Evolutionary conservation across 2,329 filamentous ascomycete genomes (phyloP).

Genomic region (Aspergillus candidus): DNA sequence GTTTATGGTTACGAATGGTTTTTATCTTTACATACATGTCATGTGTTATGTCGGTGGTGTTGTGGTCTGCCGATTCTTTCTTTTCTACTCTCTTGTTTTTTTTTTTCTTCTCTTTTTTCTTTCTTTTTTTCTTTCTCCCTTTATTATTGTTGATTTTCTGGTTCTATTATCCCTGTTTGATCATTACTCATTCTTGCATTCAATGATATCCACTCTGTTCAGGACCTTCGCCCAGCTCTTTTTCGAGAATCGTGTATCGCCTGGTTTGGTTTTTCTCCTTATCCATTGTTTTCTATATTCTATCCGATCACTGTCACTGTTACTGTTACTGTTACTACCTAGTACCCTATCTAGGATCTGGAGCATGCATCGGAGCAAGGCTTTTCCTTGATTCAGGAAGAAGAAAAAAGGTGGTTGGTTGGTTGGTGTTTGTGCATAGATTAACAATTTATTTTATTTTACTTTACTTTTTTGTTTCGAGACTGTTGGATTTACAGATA

Average conservation of each 20-base stretch:
- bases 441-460: no score
- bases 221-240: slow-evolving; percentile 6
- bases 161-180: slow-evolving; percentile 5
- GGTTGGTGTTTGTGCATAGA: no score
- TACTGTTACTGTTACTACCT: no score
- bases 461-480: no score
- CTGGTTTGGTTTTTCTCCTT: slow-evolving; percentile 1
- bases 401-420: no score
- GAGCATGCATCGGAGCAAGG: no score
- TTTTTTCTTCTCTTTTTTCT: slow-evolving; percentile 5
- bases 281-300: not conserved
- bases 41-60: slow-evolving; percentile 7
- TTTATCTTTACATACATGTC: slow-evolving; percentile 6
- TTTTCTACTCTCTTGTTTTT: slow-evolving; percentile 2
- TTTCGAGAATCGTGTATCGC: not conserved
- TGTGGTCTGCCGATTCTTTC: not conserved
- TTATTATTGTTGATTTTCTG: slow-evolving; percentile 1
- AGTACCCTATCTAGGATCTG: no score
- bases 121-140: slow-evolving; percentile 12
- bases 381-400: no score
- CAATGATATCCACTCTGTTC: slow-evolving; percentile 23
- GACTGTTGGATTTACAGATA: no score
- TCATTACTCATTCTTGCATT: slow-evolving; percentile 8
- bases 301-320: no score
- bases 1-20: slow-evolving; percentile 10